Evolutionary conservation across 2,329 filamentous ascomycete species (phyloP).

Genomic region (Epichloe aotearoae): DNA sequence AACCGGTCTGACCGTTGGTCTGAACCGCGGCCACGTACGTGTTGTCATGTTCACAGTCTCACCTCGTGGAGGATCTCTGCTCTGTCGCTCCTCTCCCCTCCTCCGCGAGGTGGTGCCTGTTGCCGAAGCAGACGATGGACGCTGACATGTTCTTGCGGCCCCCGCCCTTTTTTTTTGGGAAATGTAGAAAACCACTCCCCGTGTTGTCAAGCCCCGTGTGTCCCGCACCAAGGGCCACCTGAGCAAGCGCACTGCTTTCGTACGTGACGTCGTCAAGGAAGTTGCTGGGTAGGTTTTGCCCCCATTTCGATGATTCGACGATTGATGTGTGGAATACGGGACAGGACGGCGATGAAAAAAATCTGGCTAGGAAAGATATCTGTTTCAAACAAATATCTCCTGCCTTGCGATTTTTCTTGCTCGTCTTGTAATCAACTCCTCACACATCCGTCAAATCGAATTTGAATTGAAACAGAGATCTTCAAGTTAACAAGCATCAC

Average conservation of each 20-base stretch:
- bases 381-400: too few relatives aligned
- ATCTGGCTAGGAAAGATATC: too few relatives aligned
- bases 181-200: conserved; percentile 67
- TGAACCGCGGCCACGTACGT: conserved; percentile 54
- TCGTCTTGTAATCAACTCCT: not conserved
- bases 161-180: conserved; percentile 10
- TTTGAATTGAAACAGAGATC: not conserved
- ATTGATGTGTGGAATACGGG: not conserved
- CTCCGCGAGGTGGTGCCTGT: conserved; percentile 14
- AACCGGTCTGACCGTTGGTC: conserved; percentile 46
- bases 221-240: conserved; percentile 87
- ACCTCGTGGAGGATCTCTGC: conserved; percentile 66
- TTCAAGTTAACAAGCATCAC: not conserved
- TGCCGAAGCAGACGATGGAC: conserved; percentile 46
- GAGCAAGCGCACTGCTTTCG: conserved; percentile 94
- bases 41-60: conserved; percentile 35
- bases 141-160: conserved; percentile 32
- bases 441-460: not conserved
- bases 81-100: conserved; percentile 10
- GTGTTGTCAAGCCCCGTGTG: conserved; percentile 65
- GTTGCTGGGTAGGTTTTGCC: conserved; percentile 66
- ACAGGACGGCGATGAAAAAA: too few relatives aligned
- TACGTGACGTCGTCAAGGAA: conserved; percentile 95
- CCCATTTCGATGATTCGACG: not conserved
- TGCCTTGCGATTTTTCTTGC: not conserved